Evolutionary conservation across 768 basidiomycete species (phyloP).

Genomic region (Gelatoporia subvermispora): DNA sequence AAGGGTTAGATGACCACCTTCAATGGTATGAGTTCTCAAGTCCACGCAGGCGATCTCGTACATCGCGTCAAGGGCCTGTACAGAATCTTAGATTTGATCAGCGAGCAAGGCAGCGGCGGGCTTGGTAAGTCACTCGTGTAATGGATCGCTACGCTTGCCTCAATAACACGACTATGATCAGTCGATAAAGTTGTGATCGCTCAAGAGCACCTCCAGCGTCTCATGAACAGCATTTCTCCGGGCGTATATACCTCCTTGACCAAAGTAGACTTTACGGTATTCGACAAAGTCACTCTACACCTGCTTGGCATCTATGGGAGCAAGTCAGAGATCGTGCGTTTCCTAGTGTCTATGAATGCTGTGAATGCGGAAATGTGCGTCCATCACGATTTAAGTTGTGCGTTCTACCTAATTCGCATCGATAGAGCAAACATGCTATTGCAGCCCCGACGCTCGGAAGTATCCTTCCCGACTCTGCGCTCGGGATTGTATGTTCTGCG

Average conservation of each 20-base stretch:
- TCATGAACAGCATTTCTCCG: constrained; percentile 45
- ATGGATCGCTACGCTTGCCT: background rate
- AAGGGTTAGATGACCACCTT: no score
- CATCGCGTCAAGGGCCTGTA: constrained; percentile 40
- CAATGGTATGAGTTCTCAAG: constrained; percentile 3
- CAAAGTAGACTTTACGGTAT: constrained; percentile 48
- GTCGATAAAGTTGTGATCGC: constrained; percentile 63
- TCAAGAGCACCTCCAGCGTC: constrained; percentile 41
- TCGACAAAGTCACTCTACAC: constrained; percentile 42
- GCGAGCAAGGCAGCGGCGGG: constrained; percentile 45
- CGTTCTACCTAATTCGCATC: background rate
- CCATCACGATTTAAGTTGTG: background rate
- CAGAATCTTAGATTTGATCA: constrained; percentile 49
- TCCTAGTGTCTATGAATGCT: constrained; percentile 32
- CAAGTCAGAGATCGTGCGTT: constrained; percentile 42
- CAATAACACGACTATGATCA: constrained; percentile 14
- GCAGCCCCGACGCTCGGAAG: constrained; percentile 8
- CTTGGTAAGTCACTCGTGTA: constrained; percentile 33
- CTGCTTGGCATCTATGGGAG: constrained; percentile 58
- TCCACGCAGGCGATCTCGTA: constrained; percentile 4
- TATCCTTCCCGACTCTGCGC: constrained; percentile 27
- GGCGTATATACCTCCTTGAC: constrained; percentile 51
- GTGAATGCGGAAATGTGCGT: constrained; percentile 40
- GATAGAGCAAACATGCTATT: constrained; percentile 9
- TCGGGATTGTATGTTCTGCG: constrained; percentile 48